phyloP scores from a whole-genome alignment of 306 rosid species.

The Citrullus colocynthis region DNA sequence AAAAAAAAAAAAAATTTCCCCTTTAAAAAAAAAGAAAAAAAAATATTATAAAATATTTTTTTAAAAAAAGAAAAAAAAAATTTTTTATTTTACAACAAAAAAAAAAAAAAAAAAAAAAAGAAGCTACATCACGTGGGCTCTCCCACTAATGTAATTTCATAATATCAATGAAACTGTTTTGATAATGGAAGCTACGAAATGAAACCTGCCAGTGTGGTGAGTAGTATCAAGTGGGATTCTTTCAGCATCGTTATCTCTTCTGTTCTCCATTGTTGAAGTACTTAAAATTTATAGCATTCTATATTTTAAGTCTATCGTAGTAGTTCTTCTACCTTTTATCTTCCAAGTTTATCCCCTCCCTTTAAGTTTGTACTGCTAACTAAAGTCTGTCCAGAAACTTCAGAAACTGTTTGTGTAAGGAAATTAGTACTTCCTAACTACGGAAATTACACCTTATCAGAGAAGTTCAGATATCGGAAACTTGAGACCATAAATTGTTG shows the following conservation, averaged over 20 bases:
- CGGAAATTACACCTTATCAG: neutral
- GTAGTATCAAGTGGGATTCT: neutral
- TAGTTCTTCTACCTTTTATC: neutral
- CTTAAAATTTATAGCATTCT: neutral
- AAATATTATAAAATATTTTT: too few relatives aligned
- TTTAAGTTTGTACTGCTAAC: neutral
- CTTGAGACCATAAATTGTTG: neutral
- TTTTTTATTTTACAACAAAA: too few relatives aligned
- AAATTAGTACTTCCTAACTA: neutral
- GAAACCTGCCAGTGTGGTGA: conserved; percentile 52
- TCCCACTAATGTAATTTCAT: too few relatives aligned
- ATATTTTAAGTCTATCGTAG: neutral
- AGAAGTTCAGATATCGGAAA: neutral
- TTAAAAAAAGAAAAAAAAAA: too few relatives aligned
- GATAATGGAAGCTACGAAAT: conserved; percentile 14
- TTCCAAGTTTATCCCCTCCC: neutral
- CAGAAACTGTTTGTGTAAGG: neutral
- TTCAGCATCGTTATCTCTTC: neutral
- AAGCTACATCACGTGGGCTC: neutral
- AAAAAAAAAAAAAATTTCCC: too few relatives aligned
- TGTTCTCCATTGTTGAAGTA: neutral
- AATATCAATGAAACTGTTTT: too few relatives aligned
- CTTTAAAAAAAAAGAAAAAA: too few relatives aligned
- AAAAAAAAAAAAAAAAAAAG: too few relatives aligned
- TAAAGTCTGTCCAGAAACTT: neutral